These are phyloP conservation scores for Rhodosporidiobolus odoratus DNA, from an alignment of 768 basidiomycete genomes.

Conservation along the genomic window DNA sequence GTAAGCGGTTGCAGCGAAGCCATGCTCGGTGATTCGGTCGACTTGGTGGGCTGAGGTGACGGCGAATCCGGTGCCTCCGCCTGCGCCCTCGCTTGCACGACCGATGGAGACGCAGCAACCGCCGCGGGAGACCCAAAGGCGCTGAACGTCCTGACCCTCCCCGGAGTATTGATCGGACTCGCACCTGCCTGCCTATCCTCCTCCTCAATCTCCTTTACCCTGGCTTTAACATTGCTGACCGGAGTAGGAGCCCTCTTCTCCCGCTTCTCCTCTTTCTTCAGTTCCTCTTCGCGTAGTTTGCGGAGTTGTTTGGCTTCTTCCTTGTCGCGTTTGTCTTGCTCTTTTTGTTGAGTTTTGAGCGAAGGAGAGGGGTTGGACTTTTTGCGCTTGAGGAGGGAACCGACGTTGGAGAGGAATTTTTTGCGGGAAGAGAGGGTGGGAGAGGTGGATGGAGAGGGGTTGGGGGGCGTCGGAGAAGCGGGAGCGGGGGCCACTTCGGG, in stretches of 20 bases:
- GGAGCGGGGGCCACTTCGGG: neutral
- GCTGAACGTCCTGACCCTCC: neutral
- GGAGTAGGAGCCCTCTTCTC: slow-evolving; percentile 13
- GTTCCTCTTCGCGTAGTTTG: slow-evolving; percentile 16
- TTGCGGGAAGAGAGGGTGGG: neutral
- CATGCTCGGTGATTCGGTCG: neutral
- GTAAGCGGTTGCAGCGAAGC: no score
- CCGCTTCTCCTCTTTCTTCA: neutral
- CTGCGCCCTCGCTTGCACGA: neutral
- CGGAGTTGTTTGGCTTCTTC: slow-evolving; percentile 13
- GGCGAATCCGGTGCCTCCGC: neutral
- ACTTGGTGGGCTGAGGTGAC: no score
- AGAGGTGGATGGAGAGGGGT: neutral
- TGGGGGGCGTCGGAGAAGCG: neutral
- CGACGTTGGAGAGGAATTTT: slow-evolving; percentile 15
- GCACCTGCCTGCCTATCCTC: neutral
- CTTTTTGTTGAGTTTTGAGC: neutral
- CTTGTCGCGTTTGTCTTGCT: neutral
- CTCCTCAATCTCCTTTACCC: slow-evolving; percentile 33
- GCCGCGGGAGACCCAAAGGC: neutral
- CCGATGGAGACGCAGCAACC: neutral
- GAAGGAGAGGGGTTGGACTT: neutral
- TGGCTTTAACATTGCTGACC: slow-evolving; percentile 31
- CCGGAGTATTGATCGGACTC: neutral
- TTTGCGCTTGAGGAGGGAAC: slow-evolving; percentile 14